phyloP scores from a whole-genome alignment of 2,329 filamentous ascomycete genomes.

The Penicillium freii region DNA sequence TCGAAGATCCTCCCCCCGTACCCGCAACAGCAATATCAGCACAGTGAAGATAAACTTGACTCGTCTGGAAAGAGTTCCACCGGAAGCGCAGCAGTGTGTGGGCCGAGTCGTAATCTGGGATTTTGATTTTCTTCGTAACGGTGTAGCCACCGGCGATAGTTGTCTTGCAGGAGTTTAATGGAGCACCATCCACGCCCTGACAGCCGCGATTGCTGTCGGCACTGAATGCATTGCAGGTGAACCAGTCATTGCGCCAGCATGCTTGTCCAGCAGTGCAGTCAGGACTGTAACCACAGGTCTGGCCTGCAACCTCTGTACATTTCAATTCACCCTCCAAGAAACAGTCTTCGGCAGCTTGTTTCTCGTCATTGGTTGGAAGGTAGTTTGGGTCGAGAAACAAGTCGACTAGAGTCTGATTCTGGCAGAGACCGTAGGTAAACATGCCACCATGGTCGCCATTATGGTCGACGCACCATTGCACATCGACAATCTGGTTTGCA shows the following conservation, averaged over 20 bases:
- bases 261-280: slow-evolving; percentile 49
- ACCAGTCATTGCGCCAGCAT: slow-evolving; percentile 55
- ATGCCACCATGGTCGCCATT: slow-evolving; percentile 59
- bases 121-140: slow-evolving; percentile 52
- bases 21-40: slow-evolving; percentile 51
- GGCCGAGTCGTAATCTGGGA: slow-evolving; percentile 49
- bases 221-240: slow-evolving; percentile 45
- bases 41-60: slow-evolving; percentile 54
- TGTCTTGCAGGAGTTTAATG: slow-evolving; percentile 49
- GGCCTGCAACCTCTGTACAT: slow-evolving; percentile 53
- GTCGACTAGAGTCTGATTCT: slow-evolving; percentile 52
- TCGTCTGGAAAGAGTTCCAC: slow-evolving; percentile 57
- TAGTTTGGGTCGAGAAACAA: slow-evolving; percentile 51
- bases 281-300: slow-evolving; percentile 50
- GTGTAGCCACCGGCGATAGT: slow-evolving; percentile 55
- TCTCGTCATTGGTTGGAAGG: slow-evolving; percentile 52
- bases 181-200: slow-evolving; percentile 49
- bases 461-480: slow-evolving; percentile 58
- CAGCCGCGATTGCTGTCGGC: slow-evolving; percentile 22
- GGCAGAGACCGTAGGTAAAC: slow-evolving; percentile 56
- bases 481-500: slow-evolving; percentile 48
- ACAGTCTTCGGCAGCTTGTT: slow-evolving; percentile 54
- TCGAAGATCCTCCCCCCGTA: slow-evolving; percentile 1
- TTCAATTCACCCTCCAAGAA: slow-evolving; percentile 50
- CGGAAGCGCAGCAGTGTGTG: slow-evolving; percentile 54